phyloP scores from a whole-genome alignment of 139 green algal genomes.

The Eudorina sp. region DNA sequence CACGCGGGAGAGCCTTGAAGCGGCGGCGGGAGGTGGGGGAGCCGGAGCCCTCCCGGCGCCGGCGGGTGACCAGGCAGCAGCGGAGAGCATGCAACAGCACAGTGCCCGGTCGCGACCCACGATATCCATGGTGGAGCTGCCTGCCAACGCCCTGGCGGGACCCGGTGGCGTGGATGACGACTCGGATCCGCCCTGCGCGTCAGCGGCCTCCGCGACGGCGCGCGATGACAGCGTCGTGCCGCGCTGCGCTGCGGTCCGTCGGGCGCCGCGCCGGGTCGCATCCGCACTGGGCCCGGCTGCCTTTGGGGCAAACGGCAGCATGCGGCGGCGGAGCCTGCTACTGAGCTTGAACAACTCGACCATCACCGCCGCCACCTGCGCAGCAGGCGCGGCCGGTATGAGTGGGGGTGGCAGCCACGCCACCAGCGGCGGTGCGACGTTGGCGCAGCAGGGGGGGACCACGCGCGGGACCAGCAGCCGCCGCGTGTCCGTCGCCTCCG shows the following conservation, averaged over 20 bases:
- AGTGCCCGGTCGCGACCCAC: not conserved
- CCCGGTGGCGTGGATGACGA: not conserved
- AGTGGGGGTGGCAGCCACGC: not conserved
- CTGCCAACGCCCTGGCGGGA: not conserved
- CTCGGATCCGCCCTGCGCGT: not conserved
- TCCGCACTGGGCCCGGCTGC: not conserved
- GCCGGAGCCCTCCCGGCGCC: not conserved
- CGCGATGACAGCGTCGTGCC: not conserved
- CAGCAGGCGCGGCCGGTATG: not conserved
- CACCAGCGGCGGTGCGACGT: not conserved
- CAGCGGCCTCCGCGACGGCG: not conserved
- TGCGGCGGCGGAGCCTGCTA: conserved; percentile 1
- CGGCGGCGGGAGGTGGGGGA: not conserved
- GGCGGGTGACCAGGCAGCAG: not conserved
- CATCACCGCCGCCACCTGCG: too few species aligned
- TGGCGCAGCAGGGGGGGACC: not conserved
- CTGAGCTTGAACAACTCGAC: not conserved
- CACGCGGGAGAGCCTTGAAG: not conserved
- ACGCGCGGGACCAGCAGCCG: not conserved
- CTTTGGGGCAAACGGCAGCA: not conserved
- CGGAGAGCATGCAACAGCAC: not conserved
- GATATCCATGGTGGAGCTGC: not conserved
- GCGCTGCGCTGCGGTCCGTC: not conserved
- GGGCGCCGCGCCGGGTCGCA: conserved; percentile 1
- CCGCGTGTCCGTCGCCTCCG: not conserved